Evolutionary conservation across 805 yeast genomes (phyloP).

Genomic region (Yamadazyma sp.): DNA sequence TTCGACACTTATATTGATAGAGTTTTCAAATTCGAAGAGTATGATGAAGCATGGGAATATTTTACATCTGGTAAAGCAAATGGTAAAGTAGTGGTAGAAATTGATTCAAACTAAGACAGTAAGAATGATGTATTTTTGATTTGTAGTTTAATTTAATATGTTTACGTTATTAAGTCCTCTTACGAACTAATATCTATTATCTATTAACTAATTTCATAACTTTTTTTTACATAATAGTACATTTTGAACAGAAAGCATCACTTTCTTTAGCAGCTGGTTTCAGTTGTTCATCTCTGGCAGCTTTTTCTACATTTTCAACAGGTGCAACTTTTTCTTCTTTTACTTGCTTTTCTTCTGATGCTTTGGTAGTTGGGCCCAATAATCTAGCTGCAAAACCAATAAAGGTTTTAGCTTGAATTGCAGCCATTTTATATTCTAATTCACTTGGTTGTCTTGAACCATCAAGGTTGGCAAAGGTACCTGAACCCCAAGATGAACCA

Average conservation of each 20-base stretch:
- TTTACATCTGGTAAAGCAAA: conserved; percentile 47
- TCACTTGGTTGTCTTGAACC: conserved; percentile 69
- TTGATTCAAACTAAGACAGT: no score
- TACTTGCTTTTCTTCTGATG: conserved; percentile 5
- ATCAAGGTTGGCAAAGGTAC: conserved; percentile 69
- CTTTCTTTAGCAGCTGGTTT: conserved; percentile 16
- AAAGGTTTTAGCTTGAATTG: conserved; percentile 66
- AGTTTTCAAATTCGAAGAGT: conserved; percentile 47
- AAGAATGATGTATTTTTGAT: no score
- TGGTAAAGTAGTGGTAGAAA: conserved; percentile 63
- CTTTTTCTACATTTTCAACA: conserved; percentile 4
- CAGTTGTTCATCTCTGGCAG: conserved; percentile 11
- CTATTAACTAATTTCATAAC: neutral
- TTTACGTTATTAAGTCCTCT: no score
- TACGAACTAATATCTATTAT: no score
- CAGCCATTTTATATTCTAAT: conserved; percentile 63
- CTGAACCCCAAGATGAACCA: conserved; percentile 87
- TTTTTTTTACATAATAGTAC: conserved; percentile 16
- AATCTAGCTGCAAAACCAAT: conserved; percentile 18
- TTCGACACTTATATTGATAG: conserved; percentile 51
- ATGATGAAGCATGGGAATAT: conserved; percentile 47
- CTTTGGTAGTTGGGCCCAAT: conserved; percentile 6
- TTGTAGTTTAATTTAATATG: no score
- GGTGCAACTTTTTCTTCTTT: conserved; percentile 1
- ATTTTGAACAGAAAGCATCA: conserved; percentile 16